A percentile compares a stretch with the other conserved stretches of the same genome.
These are phyloP conservation scores for Penicillium sp. DNA, from an alignment of 2,329 filamentous ascomycete species.

Conservation along the genomic window DNA sequence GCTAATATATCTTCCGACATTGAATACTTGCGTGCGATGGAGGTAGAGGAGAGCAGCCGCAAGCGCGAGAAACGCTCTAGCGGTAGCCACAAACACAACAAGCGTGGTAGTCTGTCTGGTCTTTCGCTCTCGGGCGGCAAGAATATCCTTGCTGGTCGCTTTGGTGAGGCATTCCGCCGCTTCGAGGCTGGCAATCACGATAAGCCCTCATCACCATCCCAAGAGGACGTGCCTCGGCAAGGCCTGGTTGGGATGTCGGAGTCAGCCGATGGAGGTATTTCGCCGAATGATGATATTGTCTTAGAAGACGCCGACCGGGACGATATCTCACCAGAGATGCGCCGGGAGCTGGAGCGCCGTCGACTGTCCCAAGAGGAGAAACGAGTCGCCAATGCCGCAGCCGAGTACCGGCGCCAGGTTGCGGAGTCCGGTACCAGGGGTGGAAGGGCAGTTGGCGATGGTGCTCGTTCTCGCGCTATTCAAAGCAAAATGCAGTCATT, in stretches of 20 bases:
- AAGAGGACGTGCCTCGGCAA: constrained; percentile 43
- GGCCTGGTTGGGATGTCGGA: constrained; percentile 71
- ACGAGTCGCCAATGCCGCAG: constrained; percentile 81
- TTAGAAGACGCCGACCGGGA: constrained; percentile 63
- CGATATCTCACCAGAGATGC: constrained; percentile 78
- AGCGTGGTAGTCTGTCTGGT: constrained; percentile 67
- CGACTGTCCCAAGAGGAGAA: constrained; percentile 82
- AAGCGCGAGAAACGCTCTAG: constrained; percentile 55
- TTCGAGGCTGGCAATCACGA: constrained; percentile 64
- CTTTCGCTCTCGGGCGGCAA: constrained; percentile 71
- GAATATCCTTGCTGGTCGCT: constrained; percentile 78
- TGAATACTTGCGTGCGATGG: constrained; percentile 74
- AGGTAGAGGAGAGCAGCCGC: constrained; percentile 58
- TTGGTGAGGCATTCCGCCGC: constrained; percentile 88
- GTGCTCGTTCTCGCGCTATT: constrained; percentile 73
- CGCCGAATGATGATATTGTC: constrained; percentile 39
- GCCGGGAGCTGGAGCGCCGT: constrained; percentile 80
- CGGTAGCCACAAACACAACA: constrained; percentile 60
- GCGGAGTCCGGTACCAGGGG: constrained; percentile 55
- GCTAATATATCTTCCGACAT: constrained; percentile 72
- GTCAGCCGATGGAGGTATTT: constrained; percentile 54
- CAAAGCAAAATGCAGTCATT: constrained; percentile 86
- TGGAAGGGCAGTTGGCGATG: constrained; percentile 46
- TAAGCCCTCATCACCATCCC: constrained; percentile 38
- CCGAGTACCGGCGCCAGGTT: constrained; percentile 76